Conservation (phyloP, 129 eudicot genomes). For the Scalesia atractyloides region DNA sequence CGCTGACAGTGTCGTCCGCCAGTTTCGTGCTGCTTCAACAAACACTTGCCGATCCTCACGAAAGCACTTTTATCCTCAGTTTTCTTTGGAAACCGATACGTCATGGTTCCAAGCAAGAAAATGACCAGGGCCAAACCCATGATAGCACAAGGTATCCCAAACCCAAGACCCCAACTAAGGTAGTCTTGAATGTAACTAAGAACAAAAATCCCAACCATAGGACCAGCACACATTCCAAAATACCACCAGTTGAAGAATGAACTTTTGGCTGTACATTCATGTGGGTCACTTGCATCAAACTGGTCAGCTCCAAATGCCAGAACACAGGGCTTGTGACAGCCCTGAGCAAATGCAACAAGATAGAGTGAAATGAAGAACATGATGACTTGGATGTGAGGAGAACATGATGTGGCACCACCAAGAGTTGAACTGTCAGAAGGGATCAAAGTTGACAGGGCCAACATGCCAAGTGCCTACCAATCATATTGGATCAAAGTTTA, state of each 20-base stretch:
- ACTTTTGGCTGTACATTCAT: slow-evolving; percentile 48
- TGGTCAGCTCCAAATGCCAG: slow-evolving; percentile 74
- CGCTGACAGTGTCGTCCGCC: slow-evolving; percentile 25
- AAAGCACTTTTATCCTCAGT: slow-evolving; percentile 41
- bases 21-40: slow-evolving; percentile 44
- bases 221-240: slow-evolving; percentile 44
- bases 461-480: slow-evolving; percentile 37
- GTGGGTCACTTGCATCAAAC: slow-evolving; percentile 53
- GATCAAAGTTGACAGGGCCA: slow-evolving; percentile 37
- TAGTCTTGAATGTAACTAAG: slow-evolving; percentile 62
- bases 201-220: slow-evolving; percentile 31
- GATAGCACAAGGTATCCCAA: slow-evolving; percentile 57
- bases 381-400: slow-evolving; percentile 32
- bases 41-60: slow-evolving; percentile 43
- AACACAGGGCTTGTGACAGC: slow-evolving; percentile 57
- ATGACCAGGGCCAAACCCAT: slow-evolving; percentile 42
- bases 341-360: slow-evolving; percentile 58
- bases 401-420: slow-evolving; percentile 8
- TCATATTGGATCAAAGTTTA: not conserved
- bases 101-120: slow-evolving; percentile 52
- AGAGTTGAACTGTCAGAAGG: slow-evolving; percentile 20
- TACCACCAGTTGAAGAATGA: slow-evolving; percentile 81
- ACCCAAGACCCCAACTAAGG: slow-evolving; percentile 62
- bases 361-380: slow-evolving; percentile 57
- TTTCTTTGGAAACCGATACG: slow-evolving; percentile 46